phyloP scores from a whole-genome alignment of 768 basidiomycete species.

The Suillus variegatus region DNA sequence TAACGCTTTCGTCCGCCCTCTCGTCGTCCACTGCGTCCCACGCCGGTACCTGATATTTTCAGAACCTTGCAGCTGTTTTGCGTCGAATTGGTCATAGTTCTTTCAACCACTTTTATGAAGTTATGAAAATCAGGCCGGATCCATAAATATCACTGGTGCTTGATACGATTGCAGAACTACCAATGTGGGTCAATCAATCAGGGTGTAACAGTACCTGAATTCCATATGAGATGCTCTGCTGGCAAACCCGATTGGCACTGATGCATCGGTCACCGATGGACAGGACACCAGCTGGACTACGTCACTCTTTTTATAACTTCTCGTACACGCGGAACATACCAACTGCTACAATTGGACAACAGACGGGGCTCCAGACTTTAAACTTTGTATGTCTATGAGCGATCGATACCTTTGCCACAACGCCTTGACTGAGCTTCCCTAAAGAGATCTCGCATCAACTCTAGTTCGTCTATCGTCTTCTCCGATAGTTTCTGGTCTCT shows the following conservation, averaged over 20 bases:
- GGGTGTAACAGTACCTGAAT: slow-evolving; percentile 6
- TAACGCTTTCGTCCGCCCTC: not conserved
- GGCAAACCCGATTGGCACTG: slow-evolving; percentile 42
- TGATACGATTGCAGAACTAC: slow-evolving; percentile 34
- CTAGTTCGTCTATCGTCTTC: slow-evolving; percentile 18
- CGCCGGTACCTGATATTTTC: too few relatives aligned
- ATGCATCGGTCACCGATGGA: slow-evolving; percentile 47
- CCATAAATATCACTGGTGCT: slow-evolving; percentile 6
- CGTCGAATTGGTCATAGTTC: slow-evolving; percentile 54
- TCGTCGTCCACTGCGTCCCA: not conserved
- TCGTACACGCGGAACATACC: not conserved
- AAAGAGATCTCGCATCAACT: slow-evolving; percentile 16
- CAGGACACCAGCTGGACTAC: slow-evolving; percentile 41
- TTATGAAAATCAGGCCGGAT: slow-evolving; percentile 31
- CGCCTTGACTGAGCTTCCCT: slow-evolving; percentile 16
- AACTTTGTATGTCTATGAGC: not conserved
- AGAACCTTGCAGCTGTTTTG: slow-evolving; percentile 6
- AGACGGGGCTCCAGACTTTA: not conserved
- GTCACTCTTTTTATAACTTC: not conserved
- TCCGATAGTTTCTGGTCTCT: slow-evolving; percentile 12
- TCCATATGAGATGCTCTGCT: slow-evolving; percentile 43
- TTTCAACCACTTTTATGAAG: slow-evolving; percentile 58
- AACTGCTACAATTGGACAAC: not conserved
- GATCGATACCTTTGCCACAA: not conserved
- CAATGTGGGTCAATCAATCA: slow-evolving; percentile 3